These are phyloP conservation scores for Phylloporus sp. DNA, from an alignment of 768 basidiomycete species.

Conservation along the genomic window DNA sequence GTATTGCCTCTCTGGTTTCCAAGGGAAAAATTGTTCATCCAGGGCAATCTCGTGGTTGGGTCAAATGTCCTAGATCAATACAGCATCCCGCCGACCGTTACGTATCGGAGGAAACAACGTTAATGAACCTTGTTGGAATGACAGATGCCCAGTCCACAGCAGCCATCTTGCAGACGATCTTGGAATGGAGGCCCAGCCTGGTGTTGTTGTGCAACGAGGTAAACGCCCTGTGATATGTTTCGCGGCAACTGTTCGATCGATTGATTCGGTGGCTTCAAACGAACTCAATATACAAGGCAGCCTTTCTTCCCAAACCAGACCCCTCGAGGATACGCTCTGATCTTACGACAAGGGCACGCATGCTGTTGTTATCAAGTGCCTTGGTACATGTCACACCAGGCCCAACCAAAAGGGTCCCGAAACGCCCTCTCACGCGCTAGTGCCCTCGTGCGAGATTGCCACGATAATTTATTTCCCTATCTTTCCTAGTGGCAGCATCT, in stretches of 20 bases:
- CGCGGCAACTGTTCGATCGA: background rate
- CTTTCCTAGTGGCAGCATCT: background rate
- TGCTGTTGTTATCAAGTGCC: background rate
- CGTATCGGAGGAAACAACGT: background rate
- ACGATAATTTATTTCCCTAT: too few relatives aligned
- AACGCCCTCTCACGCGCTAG: too few relatives aligned
- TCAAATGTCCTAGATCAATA: constrained; percentile 5
- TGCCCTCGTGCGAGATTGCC: too few relatives aligned
- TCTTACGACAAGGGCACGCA: background rate
- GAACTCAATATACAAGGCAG: background rate
- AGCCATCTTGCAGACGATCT: background rate
- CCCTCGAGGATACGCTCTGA: background rate
- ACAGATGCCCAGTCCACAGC: background rate
- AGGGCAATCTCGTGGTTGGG: background rate
- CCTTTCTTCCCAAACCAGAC: background rate
- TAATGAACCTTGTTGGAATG: background rate
- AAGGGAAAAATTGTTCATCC: background rate
- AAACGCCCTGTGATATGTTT: background rate
- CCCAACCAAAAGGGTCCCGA: too few relatives aligned
- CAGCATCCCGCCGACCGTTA: constrained; percentile 18
- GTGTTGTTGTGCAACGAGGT: constrained; percentile 11
- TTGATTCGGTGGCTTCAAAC: background rate
- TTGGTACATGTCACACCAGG: background rate
- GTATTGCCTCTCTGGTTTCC: background rate
- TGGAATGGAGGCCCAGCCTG: background rate